These are phyloP conservation scores for Erodium texanum DNA, from an alignment of 441 rosid species.

Conservation along the genomic window DNA sequence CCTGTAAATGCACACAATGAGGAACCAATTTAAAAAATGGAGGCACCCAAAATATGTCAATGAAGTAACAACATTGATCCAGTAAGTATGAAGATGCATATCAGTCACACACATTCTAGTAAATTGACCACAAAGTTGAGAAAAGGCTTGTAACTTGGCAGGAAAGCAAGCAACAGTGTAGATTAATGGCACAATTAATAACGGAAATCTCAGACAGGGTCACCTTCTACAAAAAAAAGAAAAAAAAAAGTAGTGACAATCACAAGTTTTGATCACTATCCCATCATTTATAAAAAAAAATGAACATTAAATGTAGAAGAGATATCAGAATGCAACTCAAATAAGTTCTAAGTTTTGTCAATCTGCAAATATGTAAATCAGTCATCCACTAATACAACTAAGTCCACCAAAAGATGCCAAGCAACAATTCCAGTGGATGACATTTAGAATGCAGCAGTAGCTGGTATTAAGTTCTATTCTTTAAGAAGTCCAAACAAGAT, in stretches of 20 bases:
- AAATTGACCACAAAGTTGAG: not conserved
- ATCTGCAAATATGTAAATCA: too few species aligned
- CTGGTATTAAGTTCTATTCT: too few species aligned
- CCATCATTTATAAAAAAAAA: not conserved
- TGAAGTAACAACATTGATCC: not conserved
- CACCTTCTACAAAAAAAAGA: not conserved
- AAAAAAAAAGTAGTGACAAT: not conserved
- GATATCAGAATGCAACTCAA: not conserved
- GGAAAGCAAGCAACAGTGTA: too few species aligned
- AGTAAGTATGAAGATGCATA: not conserved
- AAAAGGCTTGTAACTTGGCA: not conserved
- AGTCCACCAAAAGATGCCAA: too few species aligned
- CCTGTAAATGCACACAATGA: conserved; percentile 33
- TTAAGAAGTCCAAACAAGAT: too few species aligned
- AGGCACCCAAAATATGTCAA: conserved; percentile 2
- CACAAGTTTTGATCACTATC: not conserved
- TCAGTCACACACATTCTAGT: not conserved
- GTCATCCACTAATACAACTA: too few species aligned
- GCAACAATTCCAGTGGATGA: too few species aligned
- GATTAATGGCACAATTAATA: not conserved
- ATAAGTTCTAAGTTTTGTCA: not conserved
- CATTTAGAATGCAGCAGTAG: too few species aligned
- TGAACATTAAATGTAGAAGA: not conserved
- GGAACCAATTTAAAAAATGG: not conserved
- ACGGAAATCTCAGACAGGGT: not conserved